Base-by-base conservation (phyloP, 192 early-diverging fungal genomes). In the Backusella macrospora region DNA sequence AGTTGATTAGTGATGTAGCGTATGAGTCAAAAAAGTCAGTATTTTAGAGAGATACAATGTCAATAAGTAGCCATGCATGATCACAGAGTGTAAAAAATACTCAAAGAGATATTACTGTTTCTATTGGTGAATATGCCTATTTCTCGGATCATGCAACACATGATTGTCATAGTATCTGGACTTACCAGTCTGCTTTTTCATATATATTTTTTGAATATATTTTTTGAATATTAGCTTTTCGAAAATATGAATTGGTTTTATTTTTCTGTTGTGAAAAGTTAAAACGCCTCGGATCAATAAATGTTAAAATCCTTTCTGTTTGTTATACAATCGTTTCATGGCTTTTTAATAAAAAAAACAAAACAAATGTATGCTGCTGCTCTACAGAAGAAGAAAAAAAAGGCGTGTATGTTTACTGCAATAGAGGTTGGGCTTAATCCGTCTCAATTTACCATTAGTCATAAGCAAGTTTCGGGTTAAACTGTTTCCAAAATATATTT, bases 271-370 rank as follows among this genome's bases (percentile, higher is more conserved):
- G 18, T 18, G 8, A 43, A 52, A 23, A 18, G 7, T 52, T 52
- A 52, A 52, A 52, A 52, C 49, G 49, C 49, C 49, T 52, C 49
- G 49, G 49, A 52, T 52, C 48, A 52, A 55, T 55, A 34, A 34
- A 55, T 55, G 52, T 13, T 55, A 12, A 5, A 13, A 12, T n/a
- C 26, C 26, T 59, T 59, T 23, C 42, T 59, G 26, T 59, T 59
- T 59, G 52, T 59, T 59, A 59, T 59, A 59, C 52, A 59, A 59
- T 55, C 18, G 52, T 59, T 59, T 59, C 52, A 59, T 18, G 52
- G 52, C 52, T 26, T 23, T 23, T 59, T 6, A 59, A 13, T 59
- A 26, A 43, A 9, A 43, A 26, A 55, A 59, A 18, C n/a, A 55
- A 12, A 55, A 2, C 18, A 55, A 12, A 21, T 10, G 3, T 1